phyloP scores from a whole-genome alignment of 306 rosid genomes.

The Corylus americana region DNA sequence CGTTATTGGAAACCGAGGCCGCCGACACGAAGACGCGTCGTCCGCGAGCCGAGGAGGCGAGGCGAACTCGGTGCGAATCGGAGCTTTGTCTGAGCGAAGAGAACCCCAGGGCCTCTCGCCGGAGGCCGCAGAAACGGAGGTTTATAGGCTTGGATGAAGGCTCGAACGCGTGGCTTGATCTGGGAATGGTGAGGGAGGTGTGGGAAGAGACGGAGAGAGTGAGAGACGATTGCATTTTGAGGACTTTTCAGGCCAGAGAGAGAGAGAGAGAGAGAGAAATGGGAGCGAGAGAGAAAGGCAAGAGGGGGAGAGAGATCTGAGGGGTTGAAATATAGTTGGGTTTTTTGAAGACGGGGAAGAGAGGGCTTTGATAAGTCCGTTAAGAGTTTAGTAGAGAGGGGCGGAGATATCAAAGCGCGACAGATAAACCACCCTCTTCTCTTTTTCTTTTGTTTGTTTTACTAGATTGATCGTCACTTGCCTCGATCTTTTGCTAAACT shows the following conservation, averaged over 20 bases:
- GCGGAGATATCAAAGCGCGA: slow-evolving; percentile 79
- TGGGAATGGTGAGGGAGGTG: slow-evolving; percentile 45
- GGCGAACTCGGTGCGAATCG: slow-evolving; percentile 19
- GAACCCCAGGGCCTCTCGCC: slow-evolving; percentile 65
- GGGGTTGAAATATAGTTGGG: not conserved
- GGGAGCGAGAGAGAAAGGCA: not conserved
- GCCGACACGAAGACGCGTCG: slow-evolving; percentile 37
- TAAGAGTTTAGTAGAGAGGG: slow-evolving; percentile 34
- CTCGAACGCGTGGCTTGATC: slow-evolving; percentile 41
- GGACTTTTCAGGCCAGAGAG: not conserved
- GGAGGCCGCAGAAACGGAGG: slow-evolving; percentile 83
- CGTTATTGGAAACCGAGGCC: slow-evolving; percentile 64
- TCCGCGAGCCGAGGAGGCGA: slow-evolving; percentile 17
- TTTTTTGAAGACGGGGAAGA: not conserved
- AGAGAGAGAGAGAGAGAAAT: slow-evolving; percentile 12
- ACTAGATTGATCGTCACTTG: not conserved
- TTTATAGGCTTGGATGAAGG: slow-evolving; percentile 40
- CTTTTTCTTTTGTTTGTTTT: not conserved
- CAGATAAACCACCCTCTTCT: slow-evolving; percentile 46
- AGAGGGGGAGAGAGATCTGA: slow-evolving; percentile 19
- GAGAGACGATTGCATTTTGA: slow-evolving; percentile 78
- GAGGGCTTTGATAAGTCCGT: slow-evolving; percentile 64
- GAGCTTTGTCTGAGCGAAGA: slow-evolving; percentile 38
- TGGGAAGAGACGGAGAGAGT: slow-evolving; percentile 62
- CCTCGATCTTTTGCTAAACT: not conserved